Evolutionary conservation across 441 rosid species (phyloP).

Genomic region (Mallotus repandus): DNA sequence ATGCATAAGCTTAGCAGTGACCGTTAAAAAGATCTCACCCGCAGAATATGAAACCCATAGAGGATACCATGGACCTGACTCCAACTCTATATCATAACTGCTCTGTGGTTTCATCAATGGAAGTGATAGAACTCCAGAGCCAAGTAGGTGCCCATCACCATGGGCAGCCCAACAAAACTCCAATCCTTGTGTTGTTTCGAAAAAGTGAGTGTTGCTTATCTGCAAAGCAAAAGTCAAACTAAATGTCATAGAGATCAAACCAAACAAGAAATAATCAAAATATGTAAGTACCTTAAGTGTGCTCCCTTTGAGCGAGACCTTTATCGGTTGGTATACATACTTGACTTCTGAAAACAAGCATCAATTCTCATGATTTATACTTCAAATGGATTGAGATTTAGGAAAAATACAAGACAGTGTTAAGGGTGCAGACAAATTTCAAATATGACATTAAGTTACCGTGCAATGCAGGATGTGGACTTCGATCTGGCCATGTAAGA

Average conservation of each 20-base stretch:
- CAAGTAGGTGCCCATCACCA: conserved; percentile 75
- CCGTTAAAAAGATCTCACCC: conserved; percentile 65
- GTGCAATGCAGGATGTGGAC: conserved; percentile 87
- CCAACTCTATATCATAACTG: conserved; percentile 59
- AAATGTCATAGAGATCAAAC: conserved; percentile 21
- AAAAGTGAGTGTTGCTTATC: conserved; percentile 72
- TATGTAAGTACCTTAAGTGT: conserved; percentile 49
- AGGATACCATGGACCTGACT: conserved; percentile 82
- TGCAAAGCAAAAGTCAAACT: conserved; percentile 38
- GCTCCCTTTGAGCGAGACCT: conserved; percentile 52
- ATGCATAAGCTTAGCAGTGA: conserved; percentile 54
- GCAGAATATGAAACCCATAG: conserved; percentile 62
- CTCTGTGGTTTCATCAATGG: conserved; percentile 69
- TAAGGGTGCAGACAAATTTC: too few relatives aligned
- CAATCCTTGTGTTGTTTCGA: conserved; percentile 59
- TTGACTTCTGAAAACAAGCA: conserved; percentile 76
- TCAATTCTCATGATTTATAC: conserved; percentile 25
- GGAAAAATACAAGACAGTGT: conserved; percentile 11
- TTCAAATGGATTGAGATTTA: conserved; percentile 2
- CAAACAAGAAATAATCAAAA: conserved; percentile 21
- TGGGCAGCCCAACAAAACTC: conserved; percentile 72
- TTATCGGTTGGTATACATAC: conserved; percentile 81
- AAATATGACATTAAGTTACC: conserved; percentile 44
- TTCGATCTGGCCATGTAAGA: conserved; percentile 91
- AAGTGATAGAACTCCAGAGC: conserved; percentile 64